Conservation (phyloP, 2,329 filamentous ascomycete genomes). For the Iodosphaeria phyllophila region DNA sequence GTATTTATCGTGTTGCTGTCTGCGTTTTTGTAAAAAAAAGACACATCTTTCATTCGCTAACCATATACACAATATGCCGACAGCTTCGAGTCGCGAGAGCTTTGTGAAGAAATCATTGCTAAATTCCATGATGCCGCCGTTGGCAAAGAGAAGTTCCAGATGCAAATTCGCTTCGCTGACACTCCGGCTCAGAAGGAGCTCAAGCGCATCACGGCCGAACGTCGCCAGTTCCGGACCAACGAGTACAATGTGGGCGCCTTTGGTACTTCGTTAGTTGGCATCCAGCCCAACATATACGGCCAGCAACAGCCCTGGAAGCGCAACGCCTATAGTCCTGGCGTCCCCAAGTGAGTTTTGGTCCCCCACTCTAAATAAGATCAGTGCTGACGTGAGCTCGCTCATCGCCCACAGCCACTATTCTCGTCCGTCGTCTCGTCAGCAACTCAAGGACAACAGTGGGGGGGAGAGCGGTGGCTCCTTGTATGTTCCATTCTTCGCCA, state of each 20-base stretch:
- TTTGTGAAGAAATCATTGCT: conserved; percentile 77
- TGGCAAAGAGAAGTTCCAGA: conserved; percentile 61
- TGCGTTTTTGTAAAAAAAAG: conserved; percentile 7
- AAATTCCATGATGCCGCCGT: conserved; percentile 67
- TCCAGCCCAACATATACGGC: conserved; percentile 29
- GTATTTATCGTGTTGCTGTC: conserved; percentile 9
- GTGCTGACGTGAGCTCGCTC: no score
- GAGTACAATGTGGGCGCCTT: conserved; percentile 74
- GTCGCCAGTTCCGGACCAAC: conserved; percentile 86
- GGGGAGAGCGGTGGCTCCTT: no score
- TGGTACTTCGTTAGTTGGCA: conserved; percentile 40
- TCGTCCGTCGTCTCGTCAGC: no score
- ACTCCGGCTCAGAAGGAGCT: conserved; percentile 92
- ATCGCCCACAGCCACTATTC: no score
- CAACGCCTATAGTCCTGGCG: conserved; percentile 10
- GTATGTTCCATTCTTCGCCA: no score
- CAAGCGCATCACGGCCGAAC: conserved; percentile 89
- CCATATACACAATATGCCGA: background rate
- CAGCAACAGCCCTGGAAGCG: conserved; percentile 18
- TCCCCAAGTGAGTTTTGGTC: conserved; percentile 1
- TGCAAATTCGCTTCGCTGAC: conserved; percentile 93
- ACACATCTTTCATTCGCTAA: background rate
- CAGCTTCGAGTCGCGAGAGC: conserved; percentile 76
- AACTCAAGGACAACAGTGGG: no score
- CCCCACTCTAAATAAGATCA: conserved; percentile 1